phyloP scores from a whole-genome alignment of 768 basidiomycete species.

The Hygrocybe punicea region DNA sequence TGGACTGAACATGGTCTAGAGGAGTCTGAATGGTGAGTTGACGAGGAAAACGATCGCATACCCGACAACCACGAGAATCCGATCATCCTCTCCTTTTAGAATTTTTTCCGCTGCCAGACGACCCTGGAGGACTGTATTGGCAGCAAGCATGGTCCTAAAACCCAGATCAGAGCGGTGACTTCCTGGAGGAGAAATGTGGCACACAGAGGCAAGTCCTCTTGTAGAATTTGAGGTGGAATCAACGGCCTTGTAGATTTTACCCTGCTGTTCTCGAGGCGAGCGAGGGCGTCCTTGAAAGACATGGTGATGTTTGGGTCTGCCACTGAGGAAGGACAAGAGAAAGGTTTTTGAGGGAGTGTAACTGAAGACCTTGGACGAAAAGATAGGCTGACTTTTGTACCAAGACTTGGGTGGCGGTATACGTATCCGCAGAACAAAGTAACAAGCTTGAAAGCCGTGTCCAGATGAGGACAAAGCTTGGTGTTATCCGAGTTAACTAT shows the following conservation, averaged over 20 bases:
- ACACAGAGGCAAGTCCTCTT: constrained; percentile 88
- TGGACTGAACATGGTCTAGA: constrained; percentile 91
- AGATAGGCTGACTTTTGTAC: too few relatives aligned
- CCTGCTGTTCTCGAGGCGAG: constrained; percentile 80
- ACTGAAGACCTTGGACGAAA: neutral
- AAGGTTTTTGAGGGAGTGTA: neutral
- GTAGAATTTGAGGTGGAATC: constrained; percentile 91
- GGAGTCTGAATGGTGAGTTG: neutral
- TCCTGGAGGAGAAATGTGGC: constrained; percentile 17
- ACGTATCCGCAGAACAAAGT: too few relatives aligned
- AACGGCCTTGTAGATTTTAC: constrained; percentile 85
- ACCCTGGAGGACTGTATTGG: constrained; percentile 87
- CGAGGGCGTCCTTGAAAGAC: constrained; percentile 73
- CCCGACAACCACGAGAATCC: constrained; percentile 87
- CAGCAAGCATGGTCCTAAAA: constrained; percentile 67
- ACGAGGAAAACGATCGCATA: neutral
- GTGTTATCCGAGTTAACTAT: too few relatives aligned
- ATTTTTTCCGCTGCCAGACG: constrained; percentile 75
- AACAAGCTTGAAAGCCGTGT: too few relatives aligned
- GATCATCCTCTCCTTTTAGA: constrained; percentile 83
- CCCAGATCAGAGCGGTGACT: neutral
- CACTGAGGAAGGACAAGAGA: constrained; percentile 34
- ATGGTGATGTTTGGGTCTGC: constrained; percentile 59
- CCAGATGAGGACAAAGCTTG: too few relatives aligned
- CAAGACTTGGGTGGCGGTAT: too few relatives aligned